Evolutionary conservation across 176 grass and related monocot species (phyloP).

Genomic region (Rhynchospora breviuscula): DNA sequence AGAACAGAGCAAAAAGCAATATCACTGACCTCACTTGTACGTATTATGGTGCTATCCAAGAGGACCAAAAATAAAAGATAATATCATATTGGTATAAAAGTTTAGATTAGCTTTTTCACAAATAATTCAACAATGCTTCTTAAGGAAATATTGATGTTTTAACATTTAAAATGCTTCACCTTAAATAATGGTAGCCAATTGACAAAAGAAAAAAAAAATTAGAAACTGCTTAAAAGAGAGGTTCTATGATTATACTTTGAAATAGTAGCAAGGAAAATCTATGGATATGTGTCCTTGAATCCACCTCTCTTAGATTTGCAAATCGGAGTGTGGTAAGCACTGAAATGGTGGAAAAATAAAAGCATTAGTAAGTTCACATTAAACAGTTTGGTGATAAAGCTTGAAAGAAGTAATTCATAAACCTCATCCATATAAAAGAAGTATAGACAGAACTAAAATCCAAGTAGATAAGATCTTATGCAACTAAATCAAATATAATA

Average conservation of each 20-base stretch:
- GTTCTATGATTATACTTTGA: conserved; percentile 47
- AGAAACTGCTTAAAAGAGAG: neutral
- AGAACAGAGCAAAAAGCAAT: conserved; percentile 81
- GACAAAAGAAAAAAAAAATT: neutral
- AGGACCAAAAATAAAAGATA: conserved; percentile 38
- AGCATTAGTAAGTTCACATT: too few relatives aligned
- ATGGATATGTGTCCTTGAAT: conserved; percentile 91
- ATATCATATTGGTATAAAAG: conserved; percentile 1
- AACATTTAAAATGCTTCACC: neutral
- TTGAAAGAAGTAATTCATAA: too few relatives aligned
- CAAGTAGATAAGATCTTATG: too few relatives aligned
- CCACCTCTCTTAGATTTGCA: conserved; percentile 87
- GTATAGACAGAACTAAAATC: too few relatives aligned
- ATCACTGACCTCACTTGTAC: conserved; percentile 68
- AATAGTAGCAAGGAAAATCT: conserved; percentile 81
- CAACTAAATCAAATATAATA: too few relatives aligned
- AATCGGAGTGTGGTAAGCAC: conserved; percentile 88
- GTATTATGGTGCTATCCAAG: conserved; percentile 71
- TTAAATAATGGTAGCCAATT: neutral
- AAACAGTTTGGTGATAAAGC: too few relatives aligned
- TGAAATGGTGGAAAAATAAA: conserved; percentile 7
- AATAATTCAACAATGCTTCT: neutral
- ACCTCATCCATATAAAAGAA: too few relatives aligned
- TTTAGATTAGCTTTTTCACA: neutral
- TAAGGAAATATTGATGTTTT: neutral